Percentiles rank a stretch among this genome's conserved stretches.
These are phyloP conservation scores for Phanerochaete carnosa DNA, from an alignment of 768 basidiomycete species.

Conservation along the genomic window DNA sequence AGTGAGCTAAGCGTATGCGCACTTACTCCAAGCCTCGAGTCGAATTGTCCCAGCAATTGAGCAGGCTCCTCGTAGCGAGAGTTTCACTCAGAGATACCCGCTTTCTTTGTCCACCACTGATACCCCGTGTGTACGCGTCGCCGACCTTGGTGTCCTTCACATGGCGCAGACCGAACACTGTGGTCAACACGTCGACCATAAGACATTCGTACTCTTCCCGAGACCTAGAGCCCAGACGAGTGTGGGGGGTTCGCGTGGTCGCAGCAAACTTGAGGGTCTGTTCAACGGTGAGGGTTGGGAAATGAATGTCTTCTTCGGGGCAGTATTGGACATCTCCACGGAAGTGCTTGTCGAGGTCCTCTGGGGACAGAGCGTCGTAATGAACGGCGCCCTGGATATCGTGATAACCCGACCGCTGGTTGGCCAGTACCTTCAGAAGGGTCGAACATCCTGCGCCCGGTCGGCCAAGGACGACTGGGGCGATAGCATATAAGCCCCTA, in stretches of 20 bases:
- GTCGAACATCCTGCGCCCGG: slow-evolving; percentile 87
- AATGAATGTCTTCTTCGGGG: slow-evolving; percentile 84
- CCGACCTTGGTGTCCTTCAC: slow-evolving; percentile 73
- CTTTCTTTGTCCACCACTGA: slow-evolving; percentile 75
- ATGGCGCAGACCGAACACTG: slow-evolving; percentile 75
- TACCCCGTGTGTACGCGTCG: slow-evolving; percentile 70
- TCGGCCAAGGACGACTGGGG: slow-evolving; percentile 75
- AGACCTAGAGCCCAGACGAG: slow-evolving; percentile 40
- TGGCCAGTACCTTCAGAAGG: slow-evolving; percentile 77
- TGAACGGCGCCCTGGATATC: slow-evolving; percentile 63
- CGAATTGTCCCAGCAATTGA: slow-evolving; percentile 76
- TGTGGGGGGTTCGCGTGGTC: slow-evolving; percentile 63
- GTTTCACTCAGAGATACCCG: slow-evolving; percentile 79
- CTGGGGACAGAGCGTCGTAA: slow-evolving; percentile 73
- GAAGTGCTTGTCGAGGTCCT: slow-evolving; percentile 59
- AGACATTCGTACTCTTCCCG: slow-evolving; percentile 42
- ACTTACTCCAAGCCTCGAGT: slow-evolving; percentile 44
- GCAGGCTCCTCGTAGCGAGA: slow-evolving; percentile 55
- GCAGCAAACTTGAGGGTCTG: slow-evolving; percentile 73
- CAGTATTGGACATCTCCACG: slow-evolving; percentile 81
- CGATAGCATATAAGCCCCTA: not conserved
- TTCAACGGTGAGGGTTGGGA: slow-evolving; percentile 78
- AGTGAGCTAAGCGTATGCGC: not conserved
- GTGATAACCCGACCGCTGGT: slow-evolving; percentile 68
- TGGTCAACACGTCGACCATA: slow-evolving; percentile 51